Conservation (phyloP, 148 eudicot species). For the Amaranthus palmeri region DNA sequence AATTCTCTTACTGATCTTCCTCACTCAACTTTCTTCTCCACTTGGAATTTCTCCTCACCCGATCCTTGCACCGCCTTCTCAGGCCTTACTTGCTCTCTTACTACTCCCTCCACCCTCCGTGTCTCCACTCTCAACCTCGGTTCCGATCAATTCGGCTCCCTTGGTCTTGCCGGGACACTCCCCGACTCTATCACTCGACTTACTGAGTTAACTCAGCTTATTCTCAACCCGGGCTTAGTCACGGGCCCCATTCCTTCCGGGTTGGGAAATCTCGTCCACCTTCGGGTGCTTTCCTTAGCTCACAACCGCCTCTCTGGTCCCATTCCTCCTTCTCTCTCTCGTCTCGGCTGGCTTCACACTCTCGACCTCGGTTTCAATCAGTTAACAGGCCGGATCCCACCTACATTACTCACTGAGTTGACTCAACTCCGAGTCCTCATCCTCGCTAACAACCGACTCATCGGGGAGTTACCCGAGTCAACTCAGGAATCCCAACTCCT, state of each 20-base stretch:
- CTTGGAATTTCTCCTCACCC: slow-evolving; percentile 51
- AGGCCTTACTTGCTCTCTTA: slow-evolving; percentile 33
- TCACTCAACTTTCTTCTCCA: slow-evolving; percentile 44
- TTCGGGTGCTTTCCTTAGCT: slow-evolving; percentile 45
- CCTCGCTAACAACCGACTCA: slow-evolving; percentile 41
- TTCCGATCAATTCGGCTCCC: slow-evolving; percentile 43
- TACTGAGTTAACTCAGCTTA: slow-evolving; percentile 52
- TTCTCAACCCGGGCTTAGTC: slow-evolving; percentile 59
- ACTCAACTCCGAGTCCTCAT: slow-evolving; percentile 34
- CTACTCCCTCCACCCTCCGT: slow-evolving; percentile 18
- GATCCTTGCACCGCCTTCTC: slow-evolving; percentile 34
- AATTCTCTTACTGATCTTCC: slow-evolving; percentile 35
- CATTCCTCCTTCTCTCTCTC: slow-evolving; percentile 34
- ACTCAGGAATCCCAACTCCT: slow-evolving; percentile 15
- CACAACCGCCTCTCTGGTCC: slow-evolving; percentile 58
- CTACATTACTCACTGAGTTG: slow-evolving; percentile 20
- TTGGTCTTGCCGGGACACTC: slow-evolving; percentile 51
- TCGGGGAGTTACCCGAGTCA: slow-evolving; percentile 35
- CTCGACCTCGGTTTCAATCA: slow-evolving; percentile 55
- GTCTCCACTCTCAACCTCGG: slow-evolving; percentile 52
- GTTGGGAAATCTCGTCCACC: slow-evolving; percentile 29
- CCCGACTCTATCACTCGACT: slow-evolving; percentile 36
- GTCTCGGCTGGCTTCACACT: slow-evolving; percentile 44
- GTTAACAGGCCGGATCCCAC: slow-evolving; percentile 47
- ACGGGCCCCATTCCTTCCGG: slow-evolving; percentile 57